Base-by-base conservation (phyloP, 2,329 filamentous ascomycete species). In the Leptographium flavum region DNA sequence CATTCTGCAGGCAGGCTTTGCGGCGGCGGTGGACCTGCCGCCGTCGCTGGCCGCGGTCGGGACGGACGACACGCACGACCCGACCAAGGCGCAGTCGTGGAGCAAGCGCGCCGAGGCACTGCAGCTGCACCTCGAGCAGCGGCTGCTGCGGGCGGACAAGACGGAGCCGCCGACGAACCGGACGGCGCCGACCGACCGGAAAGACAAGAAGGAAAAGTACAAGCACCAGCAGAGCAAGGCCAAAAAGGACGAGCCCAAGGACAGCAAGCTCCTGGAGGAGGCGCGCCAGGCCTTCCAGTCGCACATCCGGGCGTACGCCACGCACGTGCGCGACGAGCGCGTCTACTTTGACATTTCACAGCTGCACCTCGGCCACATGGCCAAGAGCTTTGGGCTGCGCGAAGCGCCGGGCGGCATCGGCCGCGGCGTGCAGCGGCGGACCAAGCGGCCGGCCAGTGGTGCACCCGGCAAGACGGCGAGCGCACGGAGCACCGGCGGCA, bases 271-370 rank as follows among this genome's bases (percentile, higher is more conserved):
- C 33, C 74, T 94, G 5, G 87, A 94, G 55, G 74, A 87, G 55
- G 90, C 84, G 0, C 76, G 87, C 19, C 79, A 85, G 53, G 92
- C 82, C 0, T 98, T 85, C 66, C 87, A 93, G 58, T 92, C 85
- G 42, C 88, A 96, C 57, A 81, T 98, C 45, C 75, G 92, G 45
- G 92, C 92, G 1, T 98, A 98, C 60, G 87, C 92, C 3, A 98
- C 92, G 0, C 92, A 98, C 62, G 76, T 90, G 25, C 81, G 84
- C 27, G 80, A 81, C 37, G 92, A 98, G 65, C 74, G 92, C 43
- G 69, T 70, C 43, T 88, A 83, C 59, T 98, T 98, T 60, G 85
- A 96, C 60, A 93, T 95, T 62, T 87, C 86, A 49, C 77, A 85
- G 56, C 66, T 98, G 39, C 92, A 98, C 60, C 66, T 96, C 8